Percentiles rank a stretch among this genome's conserved stretches.
Evolutionary conservation across 495 filamentous ascomycete genomes (phyloP).

Genomic region (Viridothelium virens): DNA sequence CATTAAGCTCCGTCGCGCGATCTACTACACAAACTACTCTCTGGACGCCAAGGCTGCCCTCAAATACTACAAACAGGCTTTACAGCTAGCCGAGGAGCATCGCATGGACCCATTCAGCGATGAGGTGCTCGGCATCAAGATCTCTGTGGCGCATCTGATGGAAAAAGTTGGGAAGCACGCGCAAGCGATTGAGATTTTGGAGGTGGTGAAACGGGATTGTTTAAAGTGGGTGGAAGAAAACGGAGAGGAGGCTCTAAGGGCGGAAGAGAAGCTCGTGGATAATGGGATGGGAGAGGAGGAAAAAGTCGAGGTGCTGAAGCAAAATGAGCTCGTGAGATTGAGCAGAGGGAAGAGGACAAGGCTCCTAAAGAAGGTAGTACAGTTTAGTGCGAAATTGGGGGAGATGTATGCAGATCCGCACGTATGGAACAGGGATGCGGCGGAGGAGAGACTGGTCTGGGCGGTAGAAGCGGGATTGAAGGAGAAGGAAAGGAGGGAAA

Average conservation of each 20-base stretch:
- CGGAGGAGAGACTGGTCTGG: slow-evolving; percentile 68
- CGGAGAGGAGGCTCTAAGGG: slow-evolving; percentile 10
- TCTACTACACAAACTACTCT: slow-evolving; percentile 75
- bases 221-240: slow-evolving; percentile 51
- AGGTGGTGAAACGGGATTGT: slow-evolving; percentile 55
- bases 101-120: slow-evolving; percentile 81
- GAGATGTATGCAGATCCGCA: slow-evolving; percentile 62
- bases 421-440: slow-evolving; percentile 52
- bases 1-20: slow-evolving; percentile 68
- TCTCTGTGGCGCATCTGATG: slow-evolving; percentile 68
- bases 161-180: slow-evolving; percentile 61
- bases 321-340: background rate
- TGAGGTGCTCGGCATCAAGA: slow-evolving; percentile 81
- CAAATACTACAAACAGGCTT: slow-evolving; percentile 70
- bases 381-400: slow-evolving; percentile 70
- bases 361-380: slow-evolving; percentile 63
- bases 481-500: slow-evolving; percentile 60
- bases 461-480: slow-evolving; percentile 72
- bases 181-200: slow-evolving; percentile 64
- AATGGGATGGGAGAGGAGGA: slow-evolving; percentile 25
- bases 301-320: slow-evolving; percentile 11
- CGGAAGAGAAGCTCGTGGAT: slow-evolving; percentile 41
- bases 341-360: slow-evolving; percentile 57
- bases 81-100: slow-evolving; percentile 59
- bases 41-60: slow-evolving; percentile 65